Conservation (phyloP, 2,329 filamentous ascomycete genomes). For the Pseudogymnoascus sp. region DNA sequence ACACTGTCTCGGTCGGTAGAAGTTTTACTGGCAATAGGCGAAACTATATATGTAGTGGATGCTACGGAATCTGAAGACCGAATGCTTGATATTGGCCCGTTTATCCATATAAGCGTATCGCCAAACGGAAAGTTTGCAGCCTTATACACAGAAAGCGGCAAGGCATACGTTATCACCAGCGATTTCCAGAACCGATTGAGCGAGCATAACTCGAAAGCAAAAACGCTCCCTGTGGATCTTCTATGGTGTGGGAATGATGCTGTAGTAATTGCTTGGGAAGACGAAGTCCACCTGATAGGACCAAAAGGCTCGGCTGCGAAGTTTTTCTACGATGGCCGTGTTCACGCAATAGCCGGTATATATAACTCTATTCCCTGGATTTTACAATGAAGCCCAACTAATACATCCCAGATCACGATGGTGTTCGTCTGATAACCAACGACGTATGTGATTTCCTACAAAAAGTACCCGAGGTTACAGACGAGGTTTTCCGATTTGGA, state of each 20-base stretch:
- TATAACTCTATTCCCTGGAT: background rate
- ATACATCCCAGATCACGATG: slow-evolving; percentile 55
- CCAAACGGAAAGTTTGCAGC: slow-evolving; percentile 85
- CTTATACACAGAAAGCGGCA: slow-evolving; percentile 77
- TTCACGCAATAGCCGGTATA: slow-evolving; percentile 76
- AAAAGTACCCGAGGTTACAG: slow-evolving; percentile 76
- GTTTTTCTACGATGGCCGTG: slow-evolving; percentile 84
- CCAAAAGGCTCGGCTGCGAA: slow-evolving; percentile 67
- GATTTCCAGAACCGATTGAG: slow-evolving; percentile 90
- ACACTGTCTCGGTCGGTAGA: slow-evolving; percentile 91
- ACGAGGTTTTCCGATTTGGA: slow-evolving; percentile 82
- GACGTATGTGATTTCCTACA: slow-evolving; percentile 97
- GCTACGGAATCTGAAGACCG: slow-evolving; percentile 85
- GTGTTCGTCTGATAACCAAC: slow-evolving; percentile 83
- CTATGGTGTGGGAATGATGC: slow-evolving; percentile 97
- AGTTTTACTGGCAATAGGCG: slow-evolving; percentile 74
- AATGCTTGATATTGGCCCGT: slow-evolving; percentile 83
- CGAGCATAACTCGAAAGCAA: slow-evolving; percentile 82
- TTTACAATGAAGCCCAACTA: slow-evolving; percentile 13
- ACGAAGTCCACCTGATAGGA: slow-evolving; percentile 90
- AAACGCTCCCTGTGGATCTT: slow-evolving; percentile 76
- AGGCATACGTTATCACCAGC: slow-evolving; percentile 85
- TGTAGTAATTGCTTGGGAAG: slow-evolving; percentile 90
- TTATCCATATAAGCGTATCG: slow-evolving; percentile 82
- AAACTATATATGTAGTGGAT: slow-evolving; percentile 81